A percentile compares a stretch with the other conserved stretches of the same genome.
phyloP scores from a whole-genome alignment of 352 stramenopile genomes.

The Paralagenidium karlingii region DNA sequence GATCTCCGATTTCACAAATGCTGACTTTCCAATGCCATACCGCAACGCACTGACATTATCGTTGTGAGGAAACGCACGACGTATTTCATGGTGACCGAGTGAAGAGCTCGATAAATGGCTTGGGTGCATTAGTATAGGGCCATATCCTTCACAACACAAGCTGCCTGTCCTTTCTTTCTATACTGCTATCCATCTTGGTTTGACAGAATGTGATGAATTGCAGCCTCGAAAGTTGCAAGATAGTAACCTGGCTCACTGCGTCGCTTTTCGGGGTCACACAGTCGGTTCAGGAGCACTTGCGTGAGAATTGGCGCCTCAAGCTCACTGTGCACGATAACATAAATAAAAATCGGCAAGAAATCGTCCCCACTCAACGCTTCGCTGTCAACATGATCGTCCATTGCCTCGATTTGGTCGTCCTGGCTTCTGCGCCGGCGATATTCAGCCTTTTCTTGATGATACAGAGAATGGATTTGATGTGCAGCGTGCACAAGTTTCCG shows the following conservation, averaged over 20 bases:
- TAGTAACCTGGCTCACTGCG: slow-evolving; percentile 83
- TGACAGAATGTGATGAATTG: slow-evolving; percentile 70
- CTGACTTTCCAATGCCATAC: no score
- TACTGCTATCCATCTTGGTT: no score
- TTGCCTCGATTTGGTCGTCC: no score
- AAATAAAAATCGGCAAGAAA: slow-evolving; percentile 84
- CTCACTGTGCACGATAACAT: slow-evolving; percentile 78
- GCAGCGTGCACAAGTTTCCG: slow-evolving; percentile 59
- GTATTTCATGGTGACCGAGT: no score
- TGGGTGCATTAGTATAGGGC: no score
- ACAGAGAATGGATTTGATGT: slow-evolving; percentile 58
- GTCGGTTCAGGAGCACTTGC: slow-evolving; percentile 66
- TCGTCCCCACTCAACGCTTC: slow-evolving; percentile 75
- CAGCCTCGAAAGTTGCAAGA: slow-evolving; percentile 70
- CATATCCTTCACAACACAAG: no score
- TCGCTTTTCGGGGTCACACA: slow-evolving; percentile 76
- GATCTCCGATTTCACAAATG: no score
- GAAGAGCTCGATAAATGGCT: no score
- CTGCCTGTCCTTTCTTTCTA: no score
- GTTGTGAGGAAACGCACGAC: no score
- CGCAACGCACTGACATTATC: no score
- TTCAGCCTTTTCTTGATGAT: slow-evolving; percentile 45
- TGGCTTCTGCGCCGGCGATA: no score
- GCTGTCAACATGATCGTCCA: slow-evolving; percentile 13
- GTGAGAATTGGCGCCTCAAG: slow-evolving; percentile 64